phyloP scores from a whole-genome alignment of 1,284 basidiomycete species.

The Fomitopsis palustris region DNA sequence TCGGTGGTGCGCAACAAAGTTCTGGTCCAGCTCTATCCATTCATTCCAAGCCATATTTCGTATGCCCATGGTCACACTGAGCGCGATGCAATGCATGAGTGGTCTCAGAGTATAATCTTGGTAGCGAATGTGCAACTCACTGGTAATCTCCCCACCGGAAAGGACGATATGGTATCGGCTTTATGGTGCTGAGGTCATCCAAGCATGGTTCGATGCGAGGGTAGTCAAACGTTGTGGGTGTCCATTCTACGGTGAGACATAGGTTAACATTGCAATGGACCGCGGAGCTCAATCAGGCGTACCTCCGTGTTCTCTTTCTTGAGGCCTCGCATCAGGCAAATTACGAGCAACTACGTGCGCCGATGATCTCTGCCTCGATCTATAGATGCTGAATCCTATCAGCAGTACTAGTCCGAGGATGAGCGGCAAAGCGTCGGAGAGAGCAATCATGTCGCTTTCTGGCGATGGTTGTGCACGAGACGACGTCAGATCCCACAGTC shows the following conservation, averaged over 20 bases:
- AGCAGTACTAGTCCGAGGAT: background rate
- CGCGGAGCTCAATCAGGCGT: background rate
- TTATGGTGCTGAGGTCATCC: conserved; percentile 37
- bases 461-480: background rate
- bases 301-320: conserved; percentile 2
- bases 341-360: background rate
- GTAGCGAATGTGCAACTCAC: conserved; percentile 33
- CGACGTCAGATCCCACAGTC: background rate
- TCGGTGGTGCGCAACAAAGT: conserved; percentile 47
- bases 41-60: conserved; percentile 62
- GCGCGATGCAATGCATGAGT: background rate
- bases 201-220: conserved; percentile 41
- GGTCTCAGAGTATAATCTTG: background rate
- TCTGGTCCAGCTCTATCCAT: conserved; percentile 67
- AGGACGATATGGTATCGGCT: conserved; percentile 59
- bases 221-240: conserved; percentile 39
- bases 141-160: conserved; percentile 62
- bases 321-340: background rate
- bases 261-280: background rate
- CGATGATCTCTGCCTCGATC: background rate
- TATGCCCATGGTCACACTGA: conserved; percentile 70
- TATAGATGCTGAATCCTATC: background rate
- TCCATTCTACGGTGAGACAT: conserved; percentile 19
- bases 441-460: background rate
- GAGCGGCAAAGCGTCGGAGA: background rate